These are phyloP conservation scores for Nicotiana sylvestris DNA, from an alignment of 257 asterid genomes.

Conservation along the genomic window DNA sequence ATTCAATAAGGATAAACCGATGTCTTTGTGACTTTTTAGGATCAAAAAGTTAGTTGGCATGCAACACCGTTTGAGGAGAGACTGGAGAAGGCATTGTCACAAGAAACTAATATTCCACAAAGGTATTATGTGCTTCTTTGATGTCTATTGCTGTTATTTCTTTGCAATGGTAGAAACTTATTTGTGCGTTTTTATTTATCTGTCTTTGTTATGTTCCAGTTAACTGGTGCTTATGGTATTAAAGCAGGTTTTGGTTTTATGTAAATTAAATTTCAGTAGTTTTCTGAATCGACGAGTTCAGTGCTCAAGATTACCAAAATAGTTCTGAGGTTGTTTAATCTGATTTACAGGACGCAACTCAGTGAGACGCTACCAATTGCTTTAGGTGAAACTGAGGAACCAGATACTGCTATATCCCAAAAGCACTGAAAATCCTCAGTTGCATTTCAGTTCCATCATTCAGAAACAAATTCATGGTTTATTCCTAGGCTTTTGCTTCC, in stretches of 20 bases:
- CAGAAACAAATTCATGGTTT: neutral
- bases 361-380: conserved; percentile 20
- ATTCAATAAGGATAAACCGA: neutral
- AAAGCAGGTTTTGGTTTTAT: neutral
- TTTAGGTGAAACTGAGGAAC: conserved; percentile 22
- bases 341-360: conserved; percentile 27
- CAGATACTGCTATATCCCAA: conserved; percentile 28
- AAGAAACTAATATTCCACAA: conserved; percentile 53
- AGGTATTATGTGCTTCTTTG: conserved; percentile 38
- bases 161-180: neutral
- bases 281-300: neutral
- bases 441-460: neutral
- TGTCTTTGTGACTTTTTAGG: conserved; percentile 18
- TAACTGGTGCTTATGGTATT: too few species aligned
- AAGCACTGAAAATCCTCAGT: conserved; percentile 9
- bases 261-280: neutral
- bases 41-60: conserved; percentile 26
- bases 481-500: neutral
- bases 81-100: conserved; percentile 69
- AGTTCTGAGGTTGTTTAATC: neutral
- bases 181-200: neutral
- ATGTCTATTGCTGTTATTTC: neutral
- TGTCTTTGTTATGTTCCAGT: neutral
- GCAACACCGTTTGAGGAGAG: conserved; percentile 54
- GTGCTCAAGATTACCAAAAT: neutral